Conservation (phyloP, 2,329 filamentous ascomycete genomes). For the Stagonosporopsis cucurbitacearum region DNA sequence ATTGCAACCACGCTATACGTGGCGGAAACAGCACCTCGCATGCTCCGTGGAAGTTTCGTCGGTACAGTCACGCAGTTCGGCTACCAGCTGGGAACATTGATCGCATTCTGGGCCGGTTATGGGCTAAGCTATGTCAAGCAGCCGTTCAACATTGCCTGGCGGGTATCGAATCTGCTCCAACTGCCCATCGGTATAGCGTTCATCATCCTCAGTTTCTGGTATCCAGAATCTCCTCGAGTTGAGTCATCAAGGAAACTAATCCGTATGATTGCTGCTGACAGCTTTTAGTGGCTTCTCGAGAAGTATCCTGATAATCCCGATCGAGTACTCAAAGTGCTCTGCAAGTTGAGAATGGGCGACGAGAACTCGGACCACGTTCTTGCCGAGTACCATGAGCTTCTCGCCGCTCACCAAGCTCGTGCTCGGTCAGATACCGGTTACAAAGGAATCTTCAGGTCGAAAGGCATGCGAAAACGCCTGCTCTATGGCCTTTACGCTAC, state of each 20-base stretch:
- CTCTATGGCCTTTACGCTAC: conserved; percentile 9
- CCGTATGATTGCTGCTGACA: not conserved
- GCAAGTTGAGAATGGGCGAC: conserved; percentile 9
- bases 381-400: conserved; percentile 11
- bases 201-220: conserved; percentile 7
- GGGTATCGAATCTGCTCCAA: conserved; percentile 10
- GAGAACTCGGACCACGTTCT: conserved; percentile 9
- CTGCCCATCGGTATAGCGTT: conserved; percentile 9
- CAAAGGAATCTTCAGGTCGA: conserved; percentile 12
- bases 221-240: not conserved
- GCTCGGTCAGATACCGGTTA: conserved; percentile 5
- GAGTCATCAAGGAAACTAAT: not conserved
- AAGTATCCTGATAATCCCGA: conserved; percentile 12
- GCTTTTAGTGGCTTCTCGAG: conserved; percentile 5
- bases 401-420: conserved; percentile 12
- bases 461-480: conserved; percentile 11
- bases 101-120: conserved; percentile 12
- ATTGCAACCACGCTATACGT: conserved; percentile 11
- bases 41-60: not conserved
- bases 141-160: conserved; percentile 13
- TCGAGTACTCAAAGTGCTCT: conserved; percentile 5
- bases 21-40: not conserved
- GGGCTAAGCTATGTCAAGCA: conserved; percentile 9
- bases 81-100: conserved; percentile 6
- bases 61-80: not conserved